A percentile compares a stretch with the other conserved stretches of the same genome.
Evolutionary conservation across 2,329 filamentous ascomycete species (phyloP).

Genomic region (Penicillium sp.): DNA sequence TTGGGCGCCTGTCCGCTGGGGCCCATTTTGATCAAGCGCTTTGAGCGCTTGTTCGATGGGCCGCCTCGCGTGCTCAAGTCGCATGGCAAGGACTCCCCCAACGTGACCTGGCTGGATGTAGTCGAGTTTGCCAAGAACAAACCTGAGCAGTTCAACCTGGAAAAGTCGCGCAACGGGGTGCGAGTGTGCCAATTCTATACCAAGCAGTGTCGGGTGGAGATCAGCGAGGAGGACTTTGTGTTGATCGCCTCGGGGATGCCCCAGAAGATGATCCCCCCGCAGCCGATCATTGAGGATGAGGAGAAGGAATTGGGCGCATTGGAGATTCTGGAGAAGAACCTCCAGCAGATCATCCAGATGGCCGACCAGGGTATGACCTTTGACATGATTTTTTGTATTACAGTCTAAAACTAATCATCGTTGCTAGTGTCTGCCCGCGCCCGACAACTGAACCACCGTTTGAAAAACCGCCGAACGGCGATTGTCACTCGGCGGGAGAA

Average conservation of each 20-base stretch:
- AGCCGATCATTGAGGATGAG: constrained; percentile 77
- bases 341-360: constrained; percentile 67
- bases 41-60: constrained; percentile 77
- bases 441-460: constrained; percentile 71
- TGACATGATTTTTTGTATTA: not conserved
- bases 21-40: constrained; percentile 72
- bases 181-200: constrained; percentile 73
- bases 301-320: constrained; percentile 73
- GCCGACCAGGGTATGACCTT: constrained; percentile 59
- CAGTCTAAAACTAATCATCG: too few species aligned
- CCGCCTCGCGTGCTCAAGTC: constrained; percentile 60
- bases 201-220: constrained; percentile 72
- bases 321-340: constrained; percentile 71
- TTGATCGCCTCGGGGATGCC: constrained; percentile 74
- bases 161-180: constrained; percentile 58
- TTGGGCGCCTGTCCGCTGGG: constrained; percentile 74
- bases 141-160: constrained; percentile 66
- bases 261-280: constrained; percentile 69
- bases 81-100: constrained; percentile 51
- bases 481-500: constrained; percentile 56
- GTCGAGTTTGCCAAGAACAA: constrained; percentile 75
- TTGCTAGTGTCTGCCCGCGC: constrained; percentile 61
- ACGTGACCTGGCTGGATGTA: constrained; percentile 74
- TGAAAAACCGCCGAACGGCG: constrained; percentile 65
- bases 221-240: constrained; percentile 78